phyloP scores from a whole-genome alignment of 768 basidiomycete genomes.

The Psilocybe azurescens region DNA sequence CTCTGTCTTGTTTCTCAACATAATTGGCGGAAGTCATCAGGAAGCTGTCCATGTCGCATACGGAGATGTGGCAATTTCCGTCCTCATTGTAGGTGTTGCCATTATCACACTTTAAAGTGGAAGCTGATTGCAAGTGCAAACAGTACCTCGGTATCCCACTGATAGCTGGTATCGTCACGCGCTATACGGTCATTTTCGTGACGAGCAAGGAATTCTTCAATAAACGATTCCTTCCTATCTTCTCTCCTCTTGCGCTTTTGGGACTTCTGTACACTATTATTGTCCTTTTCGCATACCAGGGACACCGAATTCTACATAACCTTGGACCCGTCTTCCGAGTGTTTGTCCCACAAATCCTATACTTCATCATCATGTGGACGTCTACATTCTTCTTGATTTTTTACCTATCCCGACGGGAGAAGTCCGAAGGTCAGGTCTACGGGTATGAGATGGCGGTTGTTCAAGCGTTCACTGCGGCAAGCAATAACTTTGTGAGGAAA shows the following conservation, averaged over 20 bases:
- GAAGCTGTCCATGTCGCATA: conserved; percentile 56
- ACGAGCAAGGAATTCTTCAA: conserved; percentile 55
- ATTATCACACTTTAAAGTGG: background rate
- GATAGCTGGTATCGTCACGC: conserved; percentile 71
- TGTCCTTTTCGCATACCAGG: conserved; percentile 75
- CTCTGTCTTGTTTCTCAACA: conserved; percentile 74
- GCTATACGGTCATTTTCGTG: conserved; percentile 54
- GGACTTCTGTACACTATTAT: conserved; percentile 85
- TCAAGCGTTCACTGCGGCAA: conserved; percentile 81
- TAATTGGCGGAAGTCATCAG: conserved; percentile 56
- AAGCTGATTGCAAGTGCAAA: background rate
- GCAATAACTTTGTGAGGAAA: conserved; percentile 72
- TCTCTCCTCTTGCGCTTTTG: conserved; percentile 71
- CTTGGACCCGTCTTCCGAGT: conserved; percentile 81
- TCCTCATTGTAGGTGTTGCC: conserved; percentile 63
- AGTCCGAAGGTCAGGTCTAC: conserved; percentile 22
- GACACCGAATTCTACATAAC: conserved; percentile 72
- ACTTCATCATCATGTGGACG: conserved; percentile 81
- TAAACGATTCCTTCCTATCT: conserved; percentile 65
- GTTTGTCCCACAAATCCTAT: conserved; percentile 79
- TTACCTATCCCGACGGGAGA: conserved; percentile 44
- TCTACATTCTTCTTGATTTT: conserved; percentile 62
- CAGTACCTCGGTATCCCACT: conserved; percentile 88
- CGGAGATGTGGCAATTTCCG: conserved; percentile 63
- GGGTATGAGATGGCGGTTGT: conserved; percentile 78